phyloP scores from a whole-genome alignment of 2,329 filamentous ascomycete species.

The Diaporthe caulivora region DNA sequence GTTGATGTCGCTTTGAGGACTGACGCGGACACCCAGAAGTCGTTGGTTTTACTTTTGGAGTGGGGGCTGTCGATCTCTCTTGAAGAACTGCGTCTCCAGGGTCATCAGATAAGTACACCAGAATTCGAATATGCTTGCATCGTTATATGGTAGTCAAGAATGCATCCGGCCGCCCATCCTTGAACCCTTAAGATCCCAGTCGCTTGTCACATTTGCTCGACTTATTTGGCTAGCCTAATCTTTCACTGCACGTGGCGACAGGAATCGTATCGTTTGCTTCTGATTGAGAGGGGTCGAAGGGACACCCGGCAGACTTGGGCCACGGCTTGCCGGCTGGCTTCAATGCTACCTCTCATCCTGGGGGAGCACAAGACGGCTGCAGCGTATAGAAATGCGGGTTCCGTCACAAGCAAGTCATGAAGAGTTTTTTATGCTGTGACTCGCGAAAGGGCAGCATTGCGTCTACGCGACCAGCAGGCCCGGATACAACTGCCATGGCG shows the following conservation, averaged over 20 bases:
- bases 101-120: not conserved
- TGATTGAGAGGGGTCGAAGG: slow-evolving; percentile 11
- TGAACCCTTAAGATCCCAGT: not conserved
- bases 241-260: slow-evolving; percentile 15
- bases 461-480: not conserved
- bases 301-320: slow-evolving; percentile 10
- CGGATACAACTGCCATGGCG: not conserved
- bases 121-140: not conserved
- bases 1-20: not conserved
- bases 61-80: not conserved
- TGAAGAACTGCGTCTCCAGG: not conserved
- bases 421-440: not conserved
- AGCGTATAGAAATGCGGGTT: not conserved
- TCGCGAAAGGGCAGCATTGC: slow-evolving; percentile 8
- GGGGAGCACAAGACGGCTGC: slow-evolving; percentile 19
- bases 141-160: not conserved
- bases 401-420: slow-evolving; percentile 2
- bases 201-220: slow-evolving; percentile 1
- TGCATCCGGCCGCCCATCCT: too few species aligned
- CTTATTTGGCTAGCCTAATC: not conserved
- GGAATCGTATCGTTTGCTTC: not conserved
- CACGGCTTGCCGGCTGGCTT: not conserved
- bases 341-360: slow-evolving; percentile 24
- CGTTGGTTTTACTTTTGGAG: not conserved
- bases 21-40: not conserved